Percentiles rank a stretch among this genome's conserved stretches.
These are phyloP conservation scores for Russula griseocarnosa DNA, from an alignment of 768 basidiomycete genomes.

Conservation along the genomic window DNA sequence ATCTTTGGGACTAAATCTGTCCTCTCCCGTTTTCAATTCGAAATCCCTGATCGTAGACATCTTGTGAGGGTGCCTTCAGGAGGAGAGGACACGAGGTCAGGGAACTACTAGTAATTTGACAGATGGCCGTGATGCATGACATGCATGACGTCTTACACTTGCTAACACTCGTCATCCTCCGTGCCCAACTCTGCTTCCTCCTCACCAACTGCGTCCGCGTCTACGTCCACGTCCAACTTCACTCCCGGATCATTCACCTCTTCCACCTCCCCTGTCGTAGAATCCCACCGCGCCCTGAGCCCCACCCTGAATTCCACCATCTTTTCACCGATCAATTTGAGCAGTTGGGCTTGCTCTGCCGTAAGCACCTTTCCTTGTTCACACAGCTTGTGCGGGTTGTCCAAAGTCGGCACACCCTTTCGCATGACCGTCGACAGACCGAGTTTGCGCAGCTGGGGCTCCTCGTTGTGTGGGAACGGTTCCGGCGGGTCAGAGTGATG, in stretches of 20 bases:
- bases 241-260: slow-evolving; percentile 50
- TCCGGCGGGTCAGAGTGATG: slow-evolving; percentile 75
- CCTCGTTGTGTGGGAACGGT: slow-evolving; percentile 95
- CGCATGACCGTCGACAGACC: slow-evolving; percentile 83
- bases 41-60: slow-evolving; percentile 41
- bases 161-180: slow-evolving; percentile 46
- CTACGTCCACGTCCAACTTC: slow-evolving; percentile 34
- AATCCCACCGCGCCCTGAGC: slow-evolving; percentile 71
- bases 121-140: no score
- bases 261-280: slow-evolving; percentile 58
- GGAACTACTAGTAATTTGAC: no score
- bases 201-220: slow-evolving; percentile 36
- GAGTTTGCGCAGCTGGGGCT: slow-evolving; percentile 90
- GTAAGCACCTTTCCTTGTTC: slow-evolving; percentile 75
- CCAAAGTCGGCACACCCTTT: slow-evolving; percentile 82
- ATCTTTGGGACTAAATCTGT: slow-evolving; percentile 67
- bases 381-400: slow-evolving; percentile 78
- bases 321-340: slow-evolving; percentile 87
- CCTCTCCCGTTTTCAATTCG: slow-evolving; percentile 52
- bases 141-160: slow-evolving; percentile 38
- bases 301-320: slow-evolving; percentile 81
- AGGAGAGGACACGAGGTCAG: slow-evolving; percentile 26
- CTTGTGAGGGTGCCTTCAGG: slow-evolving; percentile 28
- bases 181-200: slow-evolving; percentile 39
- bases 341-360: slow-evolving; percentile 83